Percentiles rank a stretch among this genome's conserved stretches.
These are phyloP conservation scores for Dipodascus geniculatus DNA, from an alignment of 805 yeast genomes.

Conservation along the genomic window DNA sequence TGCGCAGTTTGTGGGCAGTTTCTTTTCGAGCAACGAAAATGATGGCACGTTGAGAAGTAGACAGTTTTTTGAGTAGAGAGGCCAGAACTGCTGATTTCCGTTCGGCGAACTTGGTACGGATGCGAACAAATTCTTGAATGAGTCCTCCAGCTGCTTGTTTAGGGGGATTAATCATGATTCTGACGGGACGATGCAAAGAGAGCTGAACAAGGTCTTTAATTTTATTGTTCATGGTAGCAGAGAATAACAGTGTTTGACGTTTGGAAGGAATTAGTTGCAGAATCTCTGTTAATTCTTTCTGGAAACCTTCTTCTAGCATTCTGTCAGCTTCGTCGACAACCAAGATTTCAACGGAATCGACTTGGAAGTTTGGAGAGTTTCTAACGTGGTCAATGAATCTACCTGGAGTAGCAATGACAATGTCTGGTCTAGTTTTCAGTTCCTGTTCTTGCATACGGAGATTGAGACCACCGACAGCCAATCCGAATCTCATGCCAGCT, in stretches of 20 bases:
- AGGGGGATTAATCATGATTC: slow-evolving; percentile 69
- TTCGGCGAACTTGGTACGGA: slow-evolving; percentile 37
- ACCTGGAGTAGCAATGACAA: slow-evolving; percentile 98
- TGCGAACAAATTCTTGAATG: slow-evolving; percentile 87
- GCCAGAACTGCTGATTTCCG: slow-evolving; percentile 75
- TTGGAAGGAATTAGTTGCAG: slow-evolving; percentile 76
- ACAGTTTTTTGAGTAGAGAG: slow-evolving; percentile 56
- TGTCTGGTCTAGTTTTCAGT: slow-evolving; percentile 83
- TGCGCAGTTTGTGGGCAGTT: slow-evolving; percentile 75
- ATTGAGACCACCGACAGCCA: slow-evolving; percentile 97
- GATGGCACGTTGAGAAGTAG: slow-evolving; percentile 63
- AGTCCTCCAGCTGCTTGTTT: slow-evolving; percentile 79
- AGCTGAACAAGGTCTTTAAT: slow-evolving; percentile 70
- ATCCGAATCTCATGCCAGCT: slow-evolving; percentile 67
- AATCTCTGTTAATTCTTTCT: slow-evolving; percentile 85
- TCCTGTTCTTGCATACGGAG: slow-evolving; percentile 93
- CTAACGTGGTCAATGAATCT: slow-evolving; percentile 94
- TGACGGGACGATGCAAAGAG: slow-evolving; percentile 80
- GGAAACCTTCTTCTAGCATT: slow-evolving; percentile 99
- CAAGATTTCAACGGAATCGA: slow-evolving; percentile 82
- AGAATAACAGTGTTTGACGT: slow-evolving; percentile 87
- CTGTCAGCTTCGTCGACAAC: slow-evolving; percentile 98
- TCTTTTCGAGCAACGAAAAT: slow-evolving; percentile 90
- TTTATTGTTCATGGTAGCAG: slow-evolving; percentile 96
- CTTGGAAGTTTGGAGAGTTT: slow-evolving; percentile 85